A percentile compares a stretch with the other conserved stretches of the same genome.
phyloP scores from a whole-genome alignment of 768 basidiomycete genomes.

The Tricholoma hemisulphureum region DNA sequence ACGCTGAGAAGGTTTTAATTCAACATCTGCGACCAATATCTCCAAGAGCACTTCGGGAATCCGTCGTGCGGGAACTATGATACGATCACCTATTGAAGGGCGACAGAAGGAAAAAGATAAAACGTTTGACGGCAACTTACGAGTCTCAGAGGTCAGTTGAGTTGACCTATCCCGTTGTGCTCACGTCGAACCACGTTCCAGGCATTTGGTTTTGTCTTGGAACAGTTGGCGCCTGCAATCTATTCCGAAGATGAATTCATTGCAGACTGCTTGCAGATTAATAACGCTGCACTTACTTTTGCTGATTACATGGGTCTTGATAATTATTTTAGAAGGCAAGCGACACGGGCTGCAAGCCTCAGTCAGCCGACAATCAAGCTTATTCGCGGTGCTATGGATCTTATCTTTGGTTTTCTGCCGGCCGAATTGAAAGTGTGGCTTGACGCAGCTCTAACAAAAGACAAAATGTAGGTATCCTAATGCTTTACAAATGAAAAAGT shows the following conservation, averaged over 20 bases:
- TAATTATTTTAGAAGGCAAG: constrained; percentile 91
- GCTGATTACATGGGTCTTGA: constrained; percentile 95
- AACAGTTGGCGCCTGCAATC: constrained; percentile 73
- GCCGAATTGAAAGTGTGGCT: constrained; percentile 83
- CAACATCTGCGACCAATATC: constrained; percentile 37
- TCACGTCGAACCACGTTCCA: constrained; percentile 29
- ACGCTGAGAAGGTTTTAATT: constrained; percentile 43
- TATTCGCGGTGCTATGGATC: constrained; percentile 85
- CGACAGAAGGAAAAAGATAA: constrained; percentile 61
- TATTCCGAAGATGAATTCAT: constrained; percentile 86
- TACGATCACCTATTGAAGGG: constrained; percentile 72
- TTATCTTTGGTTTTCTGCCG: constrained; percentile 92
- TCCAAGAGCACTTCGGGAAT: constrained; percentile 59
- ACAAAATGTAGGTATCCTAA: constrained; percentile 57
- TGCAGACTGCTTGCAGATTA: constrained; percentile 88
- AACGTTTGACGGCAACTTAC: constrained; percentile 54
- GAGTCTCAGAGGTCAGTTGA: constrained; percentile 66
- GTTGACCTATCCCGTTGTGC: not conserved
- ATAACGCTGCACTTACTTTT: constrained; percentile 84
- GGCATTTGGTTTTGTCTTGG: constrained; percentile 74
- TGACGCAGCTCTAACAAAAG: constrained; percentile 72
- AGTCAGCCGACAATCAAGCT: constrained; percentile 73
- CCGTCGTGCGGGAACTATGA: constrained; percentile 80
- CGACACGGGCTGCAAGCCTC: constrained; percentile 67
- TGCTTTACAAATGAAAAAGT: not conserved